These are phyloP conservation scores for Xylaria sp. DNA, from an alignment of 2,329 filamentous ascomycete genomes.

Conservation along the genomic window DNA sequence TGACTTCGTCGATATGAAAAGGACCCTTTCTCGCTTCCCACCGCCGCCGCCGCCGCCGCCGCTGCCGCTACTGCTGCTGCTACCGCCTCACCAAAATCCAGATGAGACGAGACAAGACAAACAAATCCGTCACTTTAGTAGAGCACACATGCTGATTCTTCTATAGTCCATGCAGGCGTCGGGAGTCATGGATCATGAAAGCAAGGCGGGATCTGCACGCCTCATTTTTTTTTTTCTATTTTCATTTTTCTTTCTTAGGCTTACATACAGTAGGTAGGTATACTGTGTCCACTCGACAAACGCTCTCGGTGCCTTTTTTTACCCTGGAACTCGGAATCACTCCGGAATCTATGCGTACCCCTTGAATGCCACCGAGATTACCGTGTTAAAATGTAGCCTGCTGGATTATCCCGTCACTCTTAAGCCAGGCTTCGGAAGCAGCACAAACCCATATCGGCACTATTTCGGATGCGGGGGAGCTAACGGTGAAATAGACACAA, in stretches of 20 bases:
- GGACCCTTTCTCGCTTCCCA: neutral
- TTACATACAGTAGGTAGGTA: neutral
- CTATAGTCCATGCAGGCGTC: constrained; percentile 28
- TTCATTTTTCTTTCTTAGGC: too few species aligned
- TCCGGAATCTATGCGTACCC: constrained; percentile 20
- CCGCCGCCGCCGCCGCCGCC: too few species aligned
- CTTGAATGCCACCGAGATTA: constrained; percentile 33
- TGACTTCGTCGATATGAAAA: constrained; percentile 33
- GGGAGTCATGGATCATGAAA: constrained; percentile 26
- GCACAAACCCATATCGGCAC: constrained; percentile 16
- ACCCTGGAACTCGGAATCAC: constrained; percentile 41
- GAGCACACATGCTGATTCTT: too few species aligned
- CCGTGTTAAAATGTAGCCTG: neutral
- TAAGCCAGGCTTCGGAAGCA: neutral
- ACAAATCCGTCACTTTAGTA: constrained; percentile 7
- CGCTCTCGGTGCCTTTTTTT: constrained; percentile 17
- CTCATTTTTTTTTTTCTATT: constrained; percentile 28
- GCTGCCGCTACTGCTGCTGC: neutral
- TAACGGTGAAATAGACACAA: constrained; percentile 17
- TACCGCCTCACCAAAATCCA: neutral
- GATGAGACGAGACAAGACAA: neutral
- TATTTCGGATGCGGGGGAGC: constrained; percentile 24
- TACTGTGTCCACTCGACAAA: constrained; percentile 4
- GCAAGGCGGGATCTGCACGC: constrained; percentile 32
- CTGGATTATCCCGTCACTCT: neutral